Evolutionary conservation across 768 basidiomycete genomes (phyloP), one percentile per base, ranked within the genome.

Genomic region (Leucogyrophana mollusca): DNA sequence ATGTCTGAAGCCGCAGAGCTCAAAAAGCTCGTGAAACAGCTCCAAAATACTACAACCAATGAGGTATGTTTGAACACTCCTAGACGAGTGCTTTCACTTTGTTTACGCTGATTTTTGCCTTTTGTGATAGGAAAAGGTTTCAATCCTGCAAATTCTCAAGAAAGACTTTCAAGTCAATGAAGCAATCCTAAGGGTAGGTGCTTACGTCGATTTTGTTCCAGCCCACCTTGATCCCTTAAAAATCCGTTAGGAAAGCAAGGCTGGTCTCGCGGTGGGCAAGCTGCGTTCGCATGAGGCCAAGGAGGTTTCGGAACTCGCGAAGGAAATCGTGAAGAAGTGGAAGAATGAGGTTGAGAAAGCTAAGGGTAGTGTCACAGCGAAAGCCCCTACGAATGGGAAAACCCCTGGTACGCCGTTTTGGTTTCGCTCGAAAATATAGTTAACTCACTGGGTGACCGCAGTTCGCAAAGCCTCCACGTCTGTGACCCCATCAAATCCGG

Each of bases 261-360:
- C 85, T 3, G 93, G 93, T 40, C 70, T 95, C n/a, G 88, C 91
- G 0, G 91, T 96, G 2, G 91, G 92, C 43, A 94, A 94, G 70
- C 77, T 94, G 14, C 80, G 93, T 38, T 74, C 77, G 23, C 86
- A 93, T 65, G 70, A 77, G 1, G 71, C 78, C 10, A 89, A 86
- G 57, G 77, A 83, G 9, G 83, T 96, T 8, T 64, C 90, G 7
- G 87, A 90, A 53, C 71, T 89, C 5, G 90, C 94, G 14, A 95
- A 94, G 65, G 91, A 92, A 54, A 73, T 94, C 36, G 94, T 96
- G 40, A 90, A 84, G 67, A 87, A 85, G 58, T 96, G 93, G 93
- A 94, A 94, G 68, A 77, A 71, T 23, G 85, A 86, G 50, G 94
- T 95, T 25, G 91, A 93, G 49, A 83, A 81, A 57, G 79, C 77